Evolutionary conservation across 352 stramenopile genomes (phyloP), one percentile per base, ranked within the genome.

Genomic region (Phytophthora uliginosa): DNA sequence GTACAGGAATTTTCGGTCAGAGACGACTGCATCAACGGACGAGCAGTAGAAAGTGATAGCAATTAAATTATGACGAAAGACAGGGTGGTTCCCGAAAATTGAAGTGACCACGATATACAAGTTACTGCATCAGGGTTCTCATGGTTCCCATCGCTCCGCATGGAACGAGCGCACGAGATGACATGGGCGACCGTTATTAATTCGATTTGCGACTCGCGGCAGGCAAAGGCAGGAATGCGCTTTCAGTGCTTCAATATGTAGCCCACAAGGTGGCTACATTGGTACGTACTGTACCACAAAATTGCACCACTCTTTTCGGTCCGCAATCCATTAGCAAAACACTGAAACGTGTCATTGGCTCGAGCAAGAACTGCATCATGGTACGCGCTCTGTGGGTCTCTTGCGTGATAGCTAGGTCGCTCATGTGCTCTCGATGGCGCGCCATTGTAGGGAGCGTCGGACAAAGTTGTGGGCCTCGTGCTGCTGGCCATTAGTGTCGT

Each of bases 401-500:
- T 65, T 13, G 7, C 15, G 34, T 20, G 7, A 10, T 42, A 10
- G n/a, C 47, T 8, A n/a, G 18, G 38, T 20, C 15, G 15, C 38
- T 47, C 38, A 26, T 24, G 7, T 63, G 3, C 22, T 63, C 22
- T 42, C 10, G 53, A 13, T 42, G 50, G 13, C 59, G 24, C 20
- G 4, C 36, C 59, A 60, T 7, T 13, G 8, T 68, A 93, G 85
- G 85, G 83, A 58, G 86, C 76, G 22, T 90, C 83, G 18, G 92
- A 98, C 55, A 94, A 97, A 67, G 69, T 74, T 26, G 85, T 92
- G n/a, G 92, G 92, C 7, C 65, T 86, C 47, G 81, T 90, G 48
- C 73, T 98, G 54, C 81, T 98, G 63, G 71, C 86, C 24, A 78
- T 96, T 45, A 96, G 86, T 73, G 76, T 97, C 61, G 66, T 90